These are phyloP conservation scores for Trichoderma semiorbis DNA, from an alignment of 2,329 filamentous ascomycete species.

Conservation along the genomic window DNA sequence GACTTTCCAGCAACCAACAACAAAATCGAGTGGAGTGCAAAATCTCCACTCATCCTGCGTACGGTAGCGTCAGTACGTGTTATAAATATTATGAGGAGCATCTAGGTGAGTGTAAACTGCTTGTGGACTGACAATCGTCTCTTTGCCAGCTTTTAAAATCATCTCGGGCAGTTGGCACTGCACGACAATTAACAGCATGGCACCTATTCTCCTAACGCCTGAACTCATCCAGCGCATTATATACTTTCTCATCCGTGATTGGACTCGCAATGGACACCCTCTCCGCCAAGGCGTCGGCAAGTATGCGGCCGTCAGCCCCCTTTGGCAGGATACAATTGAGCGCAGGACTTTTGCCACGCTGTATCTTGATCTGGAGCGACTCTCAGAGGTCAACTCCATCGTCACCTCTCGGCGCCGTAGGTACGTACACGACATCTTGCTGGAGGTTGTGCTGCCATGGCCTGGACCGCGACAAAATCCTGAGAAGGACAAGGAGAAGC, in stretches of 20 bases:
- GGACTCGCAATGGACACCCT: neutral
- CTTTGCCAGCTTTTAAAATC: neutral
- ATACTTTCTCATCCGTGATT: neutral
- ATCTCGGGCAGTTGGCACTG: neutral
- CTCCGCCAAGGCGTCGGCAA: neutral
- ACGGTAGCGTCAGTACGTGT: neutral
- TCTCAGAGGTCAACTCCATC: neutral
- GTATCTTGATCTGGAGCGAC: neutral
- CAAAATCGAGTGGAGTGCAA: too few species aligned
- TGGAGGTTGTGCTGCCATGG: neutral
- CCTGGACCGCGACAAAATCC: neutral
- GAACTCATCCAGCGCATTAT: neutral
- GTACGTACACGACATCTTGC: neutral
- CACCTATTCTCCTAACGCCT: neutral
- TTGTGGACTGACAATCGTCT: neutral
- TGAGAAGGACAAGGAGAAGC: neutral
- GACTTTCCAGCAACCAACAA: too few species aligned
- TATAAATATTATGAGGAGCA: neutral
- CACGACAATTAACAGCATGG: neutral
- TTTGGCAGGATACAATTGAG: neutral
- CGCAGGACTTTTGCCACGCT: neutral
- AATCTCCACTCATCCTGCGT: too few species aligned
- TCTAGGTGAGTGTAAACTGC: neutral
- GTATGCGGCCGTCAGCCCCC: neutral
- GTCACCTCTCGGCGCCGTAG: neutral